Conservation (phyloP, 2,329 filamentous ascomycete genomes). For the Arthrobotrys conoides region DNA sequence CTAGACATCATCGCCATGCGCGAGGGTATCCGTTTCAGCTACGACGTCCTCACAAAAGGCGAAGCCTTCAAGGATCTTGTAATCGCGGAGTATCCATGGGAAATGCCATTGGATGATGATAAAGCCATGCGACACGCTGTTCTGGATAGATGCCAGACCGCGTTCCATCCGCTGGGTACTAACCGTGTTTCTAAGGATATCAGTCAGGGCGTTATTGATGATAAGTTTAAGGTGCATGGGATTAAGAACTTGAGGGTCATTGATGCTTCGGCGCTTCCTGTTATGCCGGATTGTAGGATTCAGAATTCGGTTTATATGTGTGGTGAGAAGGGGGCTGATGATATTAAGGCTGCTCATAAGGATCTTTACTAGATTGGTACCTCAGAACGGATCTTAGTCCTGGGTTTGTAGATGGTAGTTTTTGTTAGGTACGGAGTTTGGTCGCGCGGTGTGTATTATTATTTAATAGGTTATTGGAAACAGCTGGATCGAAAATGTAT, state of each 20-base stretch:
- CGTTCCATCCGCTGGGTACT: constrained; percentile 74
- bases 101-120: constrained; percentile 73
- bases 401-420: not conserved
- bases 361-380: constrained; percentile 55
- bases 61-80: constrained; percentile 73
- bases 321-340: constrained; percentile 72
- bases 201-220: constrained; percentile 59
- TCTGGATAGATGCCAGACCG: constrained; percentile 74
- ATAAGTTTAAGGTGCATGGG: constrained; percentile 71
- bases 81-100: constrained; percentile 73
- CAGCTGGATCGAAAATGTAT: too few relatives aligned
- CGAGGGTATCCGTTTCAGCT: constrained; percentile 72
- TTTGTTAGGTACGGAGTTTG: not conserved
- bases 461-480: too few relatives aligned
- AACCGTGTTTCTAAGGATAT: constrained; percentile 70
- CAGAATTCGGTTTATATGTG: constrained; percentile 76
- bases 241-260: constrained; percentile 72
- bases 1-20: constrained; percentile 73
- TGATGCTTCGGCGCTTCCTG: constrained; percentile 73
- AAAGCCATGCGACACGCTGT: constrained; percentile 73
- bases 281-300: constrained; percentile 73
- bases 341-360: constrained; percentile 67
- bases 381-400: too few relatives aligned
- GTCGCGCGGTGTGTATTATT: constrained; percentile 4
- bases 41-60: constrained; percentile 74